A percentile compares a stretch with the other conserved stretches of the same genome.
phyloP scores from a whole-genome alignment of 495 filamentous ascomycete species.

The Trichoderma orchidacearum region DNA sequence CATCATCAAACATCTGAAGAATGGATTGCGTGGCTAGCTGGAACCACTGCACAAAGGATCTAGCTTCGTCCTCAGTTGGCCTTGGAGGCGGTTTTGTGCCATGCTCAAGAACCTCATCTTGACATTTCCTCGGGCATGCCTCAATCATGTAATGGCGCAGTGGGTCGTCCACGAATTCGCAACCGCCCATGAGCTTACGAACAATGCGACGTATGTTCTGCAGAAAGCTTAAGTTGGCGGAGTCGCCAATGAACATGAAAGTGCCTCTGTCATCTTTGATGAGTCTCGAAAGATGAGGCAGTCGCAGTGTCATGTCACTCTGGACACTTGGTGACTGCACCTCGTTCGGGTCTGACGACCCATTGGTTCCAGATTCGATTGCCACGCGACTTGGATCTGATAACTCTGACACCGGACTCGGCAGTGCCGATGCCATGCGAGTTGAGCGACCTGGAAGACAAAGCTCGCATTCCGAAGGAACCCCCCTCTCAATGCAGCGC shows the following conservation, averaged over 20 bases:
- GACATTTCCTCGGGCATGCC: not conserved
- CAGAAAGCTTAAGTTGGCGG: conserved; percentile 6
- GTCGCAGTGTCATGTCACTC: not conserved
- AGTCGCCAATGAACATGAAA: conserved; percentile 7
- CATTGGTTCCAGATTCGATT: not conserved
- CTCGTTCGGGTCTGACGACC: too few species aligned
- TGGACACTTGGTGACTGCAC: not conserved
- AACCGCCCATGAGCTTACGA: conserved; percentile 1
- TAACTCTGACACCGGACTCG: not conserved
- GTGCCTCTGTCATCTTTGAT: conserved; percentile 1
- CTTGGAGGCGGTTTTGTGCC: not conserved
- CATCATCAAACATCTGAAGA: conserved; percentile 1
- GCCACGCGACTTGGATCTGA: not conserved
- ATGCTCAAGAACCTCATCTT: not conserved
- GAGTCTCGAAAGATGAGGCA: conserved; percentile 1
- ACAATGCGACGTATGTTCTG: conserved; percentile 4
- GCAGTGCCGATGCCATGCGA: not conserved
- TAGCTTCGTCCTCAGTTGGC: not conserved
- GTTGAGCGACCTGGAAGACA: not conserved
- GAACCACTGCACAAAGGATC: not conserved
- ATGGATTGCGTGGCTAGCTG: not conserved
- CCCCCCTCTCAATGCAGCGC: not conserved
- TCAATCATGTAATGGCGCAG: conserved; percentile 5
- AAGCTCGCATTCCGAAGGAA: not conserved
- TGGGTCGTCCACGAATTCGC: conserved; percentile 6